Percentiles rank a stretch among this genome's conserved stretches.
Evolutionary conservation across 83 land plant genomes (phyloP).

Genomic region (Larix sibirica): DNA sequence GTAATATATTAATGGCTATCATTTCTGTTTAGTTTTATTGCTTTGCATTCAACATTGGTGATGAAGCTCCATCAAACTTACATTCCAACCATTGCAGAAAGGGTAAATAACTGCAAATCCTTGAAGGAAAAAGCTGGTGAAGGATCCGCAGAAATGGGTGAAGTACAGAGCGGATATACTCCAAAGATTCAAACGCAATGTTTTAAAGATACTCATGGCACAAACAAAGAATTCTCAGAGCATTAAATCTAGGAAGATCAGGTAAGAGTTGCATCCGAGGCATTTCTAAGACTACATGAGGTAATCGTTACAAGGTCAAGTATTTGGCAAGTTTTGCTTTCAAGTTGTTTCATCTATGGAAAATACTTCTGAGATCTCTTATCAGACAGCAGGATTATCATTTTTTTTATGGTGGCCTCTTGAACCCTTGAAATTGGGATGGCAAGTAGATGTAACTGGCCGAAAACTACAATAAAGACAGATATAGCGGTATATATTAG

Average conservation of each 20-base stretch:
- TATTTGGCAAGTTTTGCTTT: neutral
- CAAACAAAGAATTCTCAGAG: neutral
- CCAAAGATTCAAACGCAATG: neutral
- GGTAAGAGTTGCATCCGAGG: neutral
- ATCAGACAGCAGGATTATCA: no score
- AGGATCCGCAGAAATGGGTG: neutral
- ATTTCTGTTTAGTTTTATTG: neutral
- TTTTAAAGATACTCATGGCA: neutral
- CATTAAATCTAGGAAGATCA: neutral
- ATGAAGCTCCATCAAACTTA: neutral
- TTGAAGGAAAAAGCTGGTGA: neutral
- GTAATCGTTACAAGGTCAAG: no score
- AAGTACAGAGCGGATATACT: neutral
- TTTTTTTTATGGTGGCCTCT: no score
- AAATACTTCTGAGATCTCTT: neutral
- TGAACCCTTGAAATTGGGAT: no score
- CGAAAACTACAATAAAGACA: no score
- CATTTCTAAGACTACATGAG: no score
- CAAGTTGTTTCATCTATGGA: neutral
- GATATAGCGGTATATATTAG: no score
- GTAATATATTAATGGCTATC: neutral
- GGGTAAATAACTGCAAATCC: neutral
- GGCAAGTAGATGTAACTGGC: no score
- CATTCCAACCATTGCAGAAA: neutral
- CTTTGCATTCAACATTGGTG: neutral